These are phyloP conservation scores for Talaromyces sp. DNA, from an alignment of 2,329 filamentous ascomycete species.

Conservation along the genomic window DNA sequence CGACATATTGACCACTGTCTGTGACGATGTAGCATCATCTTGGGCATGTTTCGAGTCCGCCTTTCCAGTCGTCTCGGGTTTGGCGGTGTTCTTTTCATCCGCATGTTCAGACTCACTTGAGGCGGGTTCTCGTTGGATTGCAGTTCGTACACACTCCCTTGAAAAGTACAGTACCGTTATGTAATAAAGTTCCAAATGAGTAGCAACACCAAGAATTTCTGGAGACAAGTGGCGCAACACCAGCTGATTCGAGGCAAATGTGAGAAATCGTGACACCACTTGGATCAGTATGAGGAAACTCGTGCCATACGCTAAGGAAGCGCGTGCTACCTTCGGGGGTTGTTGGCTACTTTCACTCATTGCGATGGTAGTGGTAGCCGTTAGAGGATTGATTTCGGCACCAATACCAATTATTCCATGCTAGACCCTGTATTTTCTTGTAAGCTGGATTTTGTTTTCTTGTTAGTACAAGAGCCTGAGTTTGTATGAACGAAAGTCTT, in stretches of 20 bases:
- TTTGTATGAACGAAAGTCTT: neutral
- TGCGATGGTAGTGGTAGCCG: neutral
- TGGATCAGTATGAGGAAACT: slow-evolving; percentile 86
- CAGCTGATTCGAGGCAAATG: slow-evolving; percentile 88
- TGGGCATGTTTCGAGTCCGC: slow-evolving; percentile 1
- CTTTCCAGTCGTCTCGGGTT: neutral
- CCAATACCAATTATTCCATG: neutral
- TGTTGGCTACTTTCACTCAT: slow-evolving; percentile 4
- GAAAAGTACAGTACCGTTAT: slow-evolving; percentile 94
- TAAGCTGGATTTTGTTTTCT: neutral
- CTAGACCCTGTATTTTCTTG: neutral
- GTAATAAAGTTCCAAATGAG: slow-evolving; percentile 90
- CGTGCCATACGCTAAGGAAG: slow-evolving; percentile 60
- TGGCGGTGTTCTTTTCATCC: neutral
- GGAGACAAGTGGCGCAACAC: slow-evolving; percentile 86
- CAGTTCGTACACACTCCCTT: slow-evolving; percentile 85
- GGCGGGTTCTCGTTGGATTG: slow-evolving; percentile 73
- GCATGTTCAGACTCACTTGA: slow-evolving; percentile 19
- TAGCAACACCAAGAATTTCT: slow-evolving; percentile 76
- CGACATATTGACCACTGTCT: slow-evolving; percentile 83
- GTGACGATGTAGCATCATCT: slow-evolving; percentile 42
- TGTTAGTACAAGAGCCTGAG: neutral
- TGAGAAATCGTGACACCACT: slow-evolving; percentile 79
- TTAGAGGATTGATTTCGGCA: neutral
- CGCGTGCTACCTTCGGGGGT: neutral